phyloP scores from a whole-genome alignment of 345 rosid genomes.

The Brassica cretica region DNA sequence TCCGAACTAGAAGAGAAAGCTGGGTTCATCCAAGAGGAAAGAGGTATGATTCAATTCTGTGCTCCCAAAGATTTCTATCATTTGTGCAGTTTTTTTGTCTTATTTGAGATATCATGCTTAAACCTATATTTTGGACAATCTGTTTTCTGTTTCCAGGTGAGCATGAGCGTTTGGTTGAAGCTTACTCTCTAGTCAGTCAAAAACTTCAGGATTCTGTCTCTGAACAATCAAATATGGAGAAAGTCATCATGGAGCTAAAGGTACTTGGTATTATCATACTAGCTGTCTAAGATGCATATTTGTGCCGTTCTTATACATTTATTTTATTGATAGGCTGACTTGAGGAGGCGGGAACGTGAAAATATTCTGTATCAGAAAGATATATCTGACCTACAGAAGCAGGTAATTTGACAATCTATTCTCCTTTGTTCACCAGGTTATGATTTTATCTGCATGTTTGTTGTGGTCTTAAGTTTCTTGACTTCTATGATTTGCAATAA shows the following conservation, averaged over 20 bases:
- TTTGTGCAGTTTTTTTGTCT: slow-evolving; percentile 1
- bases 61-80: neutral
- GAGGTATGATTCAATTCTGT: slow-evolving; percentile 50
- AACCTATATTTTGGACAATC: slow-evolving; percentile 18
- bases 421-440: slow-evolving; percentile 12
- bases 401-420: slow-evolving; percentile 47
- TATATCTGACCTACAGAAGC: slow-evolving; percentile 79
- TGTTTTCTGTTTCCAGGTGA: slow-evolving; percentile 60
- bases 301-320: slow-evolving; percentile 11
- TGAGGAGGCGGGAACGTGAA: slow-evolving; percentile 82
- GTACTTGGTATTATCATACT: slow-evolving; percentile 36
- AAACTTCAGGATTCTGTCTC: slow-evolving; percentile 71
- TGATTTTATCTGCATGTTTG: slow-evolving; percentile 10
- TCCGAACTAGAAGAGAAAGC: slow-evolving; percentile 94
- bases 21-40: slow-evolving; percentile 80
- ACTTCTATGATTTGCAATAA: slow-evolving; percentile 20
- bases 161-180: slow-evolving; percentile 83
- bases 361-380: slow-evolving; percentile 66
- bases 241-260: slow-evolving; percentile 71
- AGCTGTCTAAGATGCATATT: slow-evolving; percentile 7
- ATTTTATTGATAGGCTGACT: slow-evolving; percentile 58
- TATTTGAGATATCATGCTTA: slow-evolving; percentile 17
- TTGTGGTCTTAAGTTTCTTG: slow-evolving; percentile 23
- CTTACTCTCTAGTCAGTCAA: slow-evolving; percentile 68
- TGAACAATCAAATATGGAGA: slow-evolving; percentile 74